phyloP scores from a whole-genome alignment of 2,329 filamentous ascomycete species.

The Fusarium sp. region DNA sequence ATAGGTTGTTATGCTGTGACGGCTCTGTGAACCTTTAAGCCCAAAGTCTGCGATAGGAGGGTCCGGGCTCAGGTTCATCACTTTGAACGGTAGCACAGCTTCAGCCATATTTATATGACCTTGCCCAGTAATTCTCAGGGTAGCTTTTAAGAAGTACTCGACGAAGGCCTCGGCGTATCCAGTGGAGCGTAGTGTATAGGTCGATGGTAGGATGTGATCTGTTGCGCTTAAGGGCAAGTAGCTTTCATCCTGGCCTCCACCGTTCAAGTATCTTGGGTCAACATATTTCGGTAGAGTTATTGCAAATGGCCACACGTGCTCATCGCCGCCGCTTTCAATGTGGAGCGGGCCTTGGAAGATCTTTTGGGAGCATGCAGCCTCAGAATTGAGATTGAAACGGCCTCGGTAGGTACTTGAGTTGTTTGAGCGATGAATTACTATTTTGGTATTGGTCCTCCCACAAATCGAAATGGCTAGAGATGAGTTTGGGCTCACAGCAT shows the following conservation, averaged over 20 bases:
- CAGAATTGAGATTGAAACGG: constrained; percentile 37
- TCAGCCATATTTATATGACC: neutral
- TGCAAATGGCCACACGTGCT: constrained; percentile 48
- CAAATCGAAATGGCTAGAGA: constrained; percentile 39
- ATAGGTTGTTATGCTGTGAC: constrained; percentile 36
- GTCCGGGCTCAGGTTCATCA: constrained; percentile 19
- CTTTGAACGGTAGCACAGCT: constrained; percentile 43
- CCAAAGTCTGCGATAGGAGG: constrained; percentile 38
- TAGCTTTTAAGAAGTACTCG: constrained; percentile 54
- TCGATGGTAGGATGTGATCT: constrained; percentile 15
- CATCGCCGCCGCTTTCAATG: constrained; percentile 25
- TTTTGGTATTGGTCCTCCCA: constrained; percentile 48
- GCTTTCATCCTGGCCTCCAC: neutral
- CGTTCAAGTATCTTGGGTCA: neutral
- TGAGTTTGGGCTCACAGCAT: constrained; percentile 43
- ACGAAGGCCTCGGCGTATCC: constrained; percentile 18
- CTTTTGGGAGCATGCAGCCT: constrained; percentile 3
- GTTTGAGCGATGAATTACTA: constrained; percentile 15
- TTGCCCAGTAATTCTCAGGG: constrained; percentile 26
- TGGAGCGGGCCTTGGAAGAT: constrained; percentile 47
- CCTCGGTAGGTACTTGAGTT: neutral
- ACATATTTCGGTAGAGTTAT: constrained; percentile 46
- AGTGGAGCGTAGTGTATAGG: neutral
- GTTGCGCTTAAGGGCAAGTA: neutral
- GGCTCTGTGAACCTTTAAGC: neutral